Base-by-base conservation (phyloP, 164 flowering plant genomes). In the Vitis riparia region DNA sequence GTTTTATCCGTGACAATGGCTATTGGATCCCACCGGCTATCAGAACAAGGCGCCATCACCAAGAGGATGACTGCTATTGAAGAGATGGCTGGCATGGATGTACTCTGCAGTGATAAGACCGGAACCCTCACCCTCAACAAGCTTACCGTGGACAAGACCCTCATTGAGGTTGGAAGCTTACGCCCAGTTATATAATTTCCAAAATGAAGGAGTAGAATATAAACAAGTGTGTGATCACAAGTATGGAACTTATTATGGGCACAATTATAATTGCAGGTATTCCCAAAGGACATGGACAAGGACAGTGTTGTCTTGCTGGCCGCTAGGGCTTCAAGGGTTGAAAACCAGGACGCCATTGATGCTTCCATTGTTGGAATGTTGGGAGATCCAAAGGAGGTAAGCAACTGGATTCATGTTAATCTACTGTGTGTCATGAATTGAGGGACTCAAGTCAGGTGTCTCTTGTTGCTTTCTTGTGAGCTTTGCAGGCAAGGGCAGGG, bases 51-150 rank as follows among this genome's bases (percentile, higher is more conserved):
- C n/a, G 98, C 98, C 73, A 91, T 93, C 70, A 93, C 98, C 29
- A 91, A 93, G 86, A 87, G 98, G 75, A 90, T 93, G 98, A 90
- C 98, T n/a, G 98, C 98, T 71, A 93, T 93, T 69, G 97, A 93
- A 73, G 98, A 91, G 70, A 93, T 93, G 98, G 97, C 98, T 11
- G 98, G 98, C 0, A 91, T 93, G 97, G 98, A 93, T 72, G 92
- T 93, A 51, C 89, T 93, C 5, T 93, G 95, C 82, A 91, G 98
- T 78, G 98, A 93, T 80, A 93, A 93, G 73, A 93, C 98, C 5
- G 98, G 98, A 23, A 93, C 98, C 58, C 87, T 93, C 69, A 93
- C 98, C 56, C 94, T 93, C 59, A 93, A 91, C 84, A 91, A 91
- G 86, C 94, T 93, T 9, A 87, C 88, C 0, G 97, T 93, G 3